A percentile compares a stretch with the other conserved stretches of the same genome.
Evolutionary conservation across 352 stramenopile genomes (phyloP).

Genomic region (Globisporangium perplexum): DNA sequence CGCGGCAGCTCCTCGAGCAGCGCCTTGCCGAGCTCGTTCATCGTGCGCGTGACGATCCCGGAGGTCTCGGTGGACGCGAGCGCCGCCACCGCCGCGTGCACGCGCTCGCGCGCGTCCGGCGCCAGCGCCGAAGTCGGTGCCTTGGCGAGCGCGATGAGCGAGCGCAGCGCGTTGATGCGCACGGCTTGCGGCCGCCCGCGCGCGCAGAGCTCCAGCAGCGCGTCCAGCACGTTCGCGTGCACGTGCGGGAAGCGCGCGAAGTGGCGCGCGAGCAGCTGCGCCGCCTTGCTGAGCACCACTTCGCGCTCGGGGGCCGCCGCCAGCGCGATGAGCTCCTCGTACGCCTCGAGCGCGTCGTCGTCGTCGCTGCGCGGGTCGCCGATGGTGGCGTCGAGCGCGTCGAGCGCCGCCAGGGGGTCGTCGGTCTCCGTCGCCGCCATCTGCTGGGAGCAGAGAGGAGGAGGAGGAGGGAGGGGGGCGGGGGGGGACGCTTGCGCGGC

Average conservation of each 20-base stretch:
- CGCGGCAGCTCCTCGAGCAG: constrained; percentile 20
- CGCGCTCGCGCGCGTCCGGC: constrained; percentile 18
- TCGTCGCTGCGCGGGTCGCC: constrained; percentile 60
- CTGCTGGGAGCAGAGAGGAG: no score
- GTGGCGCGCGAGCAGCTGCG: constrained; percentile 70
- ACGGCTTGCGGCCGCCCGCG: constrained; percentile 41
- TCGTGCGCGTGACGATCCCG: constrained; percentile 51
- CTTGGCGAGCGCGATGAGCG: constrained; percentile 48
- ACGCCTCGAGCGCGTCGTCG: constrained; percentile 64
- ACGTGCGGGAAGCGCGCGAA: constrained; percentile 78
- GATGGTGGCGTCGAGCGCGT: constrained; percentile 59
- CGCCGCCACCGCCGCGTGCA: constrained; percentile 27
- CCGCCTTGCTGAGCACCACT: constrained; percentile 58
- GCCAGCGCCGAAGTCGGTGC: constrained; percentile 51
- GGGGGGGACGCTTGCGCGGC: neutral
- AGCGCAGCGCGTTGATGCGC: constrained; percentile 71
- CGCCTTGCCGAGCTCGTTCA: constrained; percentile 46
- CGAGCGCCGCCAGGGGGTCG: constrained; percentile 58
- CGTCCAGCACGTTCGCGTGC: constrained; percentile 65
- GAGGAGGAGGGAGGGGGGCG: no score
- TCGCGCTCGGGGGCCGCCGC: constrained; percentile 14
- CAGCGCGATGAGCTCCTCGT: constrained; percentile 66
- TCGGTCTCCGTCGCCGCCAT: constrained; percentile 10
- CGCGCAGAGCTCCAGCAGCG: constrained; percentile 43
- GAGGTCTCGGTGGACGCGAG: constrained; percentile 45